Evolutionary conservation across 805 yeast genomes (phyloP), one percentile per base, ranked within the genome.

Genomic region (Teunomyces panamensis): DNA sequence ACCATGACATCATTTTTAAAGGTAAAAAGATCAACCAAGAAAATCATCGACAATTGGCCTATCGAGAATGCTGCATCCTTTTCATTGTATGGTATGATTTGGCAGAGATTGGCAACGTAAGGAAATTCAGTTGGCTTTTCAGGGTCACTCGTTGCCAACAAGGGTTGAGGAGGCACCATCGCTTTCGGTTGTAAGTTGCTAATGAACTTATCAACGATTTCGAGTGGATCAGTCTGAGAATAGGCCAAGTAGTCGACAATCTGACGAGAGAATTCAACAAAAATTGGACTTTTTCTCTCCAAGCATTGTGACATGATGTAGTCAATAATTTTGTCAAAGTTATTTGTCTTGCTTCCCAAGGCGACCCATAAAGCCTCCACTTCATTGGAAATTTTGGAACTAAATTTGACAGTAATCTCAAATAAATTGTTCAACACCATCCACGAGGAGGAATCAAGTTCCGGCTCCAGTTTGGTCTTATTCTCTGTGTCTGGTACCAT

Each of bases 341-440:
- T 90, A n/a, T 71, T 75, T 28, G 79, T 76, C 27, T 80, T 77
- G n/a, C 79, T 77, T 1, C 95, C 96, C n/a, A 94, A 71, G 0
- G 97, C 92, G 4, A 88, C 89, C 99, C 99, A 94, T 17, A 94
- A 66, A 0, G 96, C 96, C 63, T 91, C 97, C 9, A 94, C 89
- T 56, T 90, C 98, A 56, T 85, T 86, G 39, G 89, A 88, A 55
- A 89, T 81, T 10, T 75, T 73, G 42, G 85, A 84, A 44, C 91
- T 81, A 56, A 85, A 87, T 49, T 81, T 81, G 32, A 89, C 81
- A 0, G 97, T 89, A 34, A 94, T 85, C 55, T 89, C 97, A 62
- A 91, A 81, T 46, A 92, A 67, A 53, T 91, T 90, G 51, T 79
- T 80, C 54, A 92, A 59, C 1, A 89, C 89, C 95, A 91, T 89